Conservation (phyloP, 2,329 filamentous ascomycete genomes). For the Orbilia brochopaga region DNA sequence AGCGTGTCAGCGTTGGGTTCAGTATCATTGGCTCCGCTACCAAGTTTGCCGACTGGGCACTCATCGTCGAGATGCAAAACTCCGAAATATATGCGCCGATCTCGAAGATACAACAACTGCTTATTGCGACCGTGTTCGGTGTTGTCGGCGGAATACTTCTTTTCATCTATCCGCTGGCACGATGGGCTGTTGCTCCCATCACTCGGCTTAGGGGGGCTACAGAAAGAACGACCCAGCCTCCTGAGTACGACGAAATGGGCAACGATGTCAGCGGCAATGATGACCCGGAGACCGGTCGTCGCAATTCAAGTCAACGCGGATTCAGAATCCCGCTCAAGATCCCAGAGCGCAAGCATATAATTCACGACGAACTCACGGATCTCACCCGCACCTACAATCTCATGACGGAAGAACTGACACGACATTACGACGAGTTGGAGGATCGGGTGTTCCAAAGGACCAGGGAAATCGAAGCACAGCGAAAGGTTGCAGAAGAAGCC, state of each 20-base stretch:
- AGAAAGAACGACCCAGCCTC: slow-evolving; percentile 64
- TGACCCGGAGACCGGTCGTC: slow-evolving; percentile 50
- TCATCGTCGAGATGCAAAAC: slow-evolving; percentile 78
- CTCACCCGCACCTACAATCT: slow-evolving; percentile 90
- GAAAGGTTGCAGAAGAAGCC: slow-evolving; percentile 67
- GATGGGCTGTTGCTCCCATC: slow-evolving; percentile 81
- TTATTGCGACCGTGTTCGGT: slow-evolving; percentile 83
- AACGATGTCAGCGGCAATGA: slow-evolving; percentile 52
- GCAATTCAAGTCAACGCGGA: slow-evolving; percentile 60
- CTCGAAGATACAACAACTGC: slow-evolving; percentile 74
- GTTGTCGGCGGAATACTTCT: slow-evolving; percentile 75
- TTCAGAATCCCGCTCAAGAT: slow-evolving; percentile 90
- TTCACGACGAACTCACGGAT: slow-evolving; percentile 74
- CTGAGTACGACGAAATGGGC: slow-evolving; percentile 44
- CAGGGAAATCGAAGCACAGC: slow-evolving; percentile 79
- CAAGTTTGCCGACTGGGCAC: slow-evolving; percentile 76
- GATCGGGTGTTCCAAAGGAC: slow-evolving; percentile 84
- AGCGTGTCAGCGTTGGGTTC: slow-evolving; percentile 77
- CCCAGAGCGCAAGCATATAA: slow-evolving; percentile 72
- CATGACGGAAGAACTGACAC: slow-evolving; percentile 87
- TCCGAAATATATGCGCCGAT: slow-evolving; percentile 79
- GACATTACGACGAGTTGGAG: slow-evolving; percentile 84
- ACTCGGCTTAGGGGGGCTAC: slow-evolving; percentile 76
- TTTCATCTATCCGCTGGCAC: slow-evolving; percentile 77
- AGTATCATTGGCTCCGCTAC: slow-evolving; percentile 68